A percentile compares a stretch with the other conserved stretches of the same genome.
Conservation (phyloP, 2,329 filamentous ascomycete genomes). For the Epichloe typhina region DNA sequence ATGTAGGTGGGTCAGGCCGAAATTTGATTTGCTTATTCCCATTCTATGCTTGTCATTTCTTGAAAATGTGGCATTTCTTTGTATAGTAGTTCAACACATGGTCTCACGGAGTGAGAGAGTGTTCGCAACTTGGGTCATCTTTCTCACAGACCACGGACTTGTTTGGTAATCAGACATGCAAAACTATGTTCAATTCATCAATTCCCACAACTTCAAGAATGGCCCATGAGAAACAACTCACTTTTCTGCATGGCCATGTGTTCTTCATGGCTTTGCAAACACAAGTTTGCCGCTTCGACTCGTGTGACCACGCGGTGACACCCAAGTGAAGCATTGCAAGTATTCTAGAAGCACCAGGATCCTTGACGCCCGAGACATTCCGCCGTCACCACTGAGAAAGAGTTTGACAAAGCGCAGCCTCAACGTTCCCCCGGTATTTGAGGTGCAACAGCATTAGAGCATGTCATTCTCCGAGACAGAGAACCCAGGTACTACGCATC, state of each 20-base stretch:
- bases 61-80: not conserved
- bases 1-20: not conserved
- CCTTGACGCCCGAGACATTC: not conserved
- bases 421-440: not conserved
- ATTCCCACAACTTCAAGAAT: not conserved
- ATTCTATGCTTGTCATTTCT: not conserved
- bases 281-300: not conserved
- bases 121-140: not conserved
- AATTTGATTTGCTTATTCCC: not conserved
- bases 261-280: not conserved
- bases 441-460: not conserved
- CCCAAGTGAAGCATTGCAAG: constrained; percentile 1
- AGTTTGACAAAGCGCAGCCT: not conserved
- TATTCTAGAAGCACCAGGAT: constrained; percentile 1
- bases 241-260: not conserved
- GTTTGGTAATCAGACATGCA: no score
- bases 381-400: not conserved
- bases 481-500: not conserved
- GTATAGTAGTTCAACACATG: not conserved
- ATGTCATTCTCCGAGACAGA: not conserved
- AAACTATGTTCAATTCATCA: not conserved
- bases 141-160: not conserved
- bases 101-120: not conserved
- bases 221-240: not conserved
- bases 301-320: constrained; percentile 1